Evolutionary conservation across 1,139 yeast species (phyloP).

Genomic region (Kodamaea fungicola): DNA sequence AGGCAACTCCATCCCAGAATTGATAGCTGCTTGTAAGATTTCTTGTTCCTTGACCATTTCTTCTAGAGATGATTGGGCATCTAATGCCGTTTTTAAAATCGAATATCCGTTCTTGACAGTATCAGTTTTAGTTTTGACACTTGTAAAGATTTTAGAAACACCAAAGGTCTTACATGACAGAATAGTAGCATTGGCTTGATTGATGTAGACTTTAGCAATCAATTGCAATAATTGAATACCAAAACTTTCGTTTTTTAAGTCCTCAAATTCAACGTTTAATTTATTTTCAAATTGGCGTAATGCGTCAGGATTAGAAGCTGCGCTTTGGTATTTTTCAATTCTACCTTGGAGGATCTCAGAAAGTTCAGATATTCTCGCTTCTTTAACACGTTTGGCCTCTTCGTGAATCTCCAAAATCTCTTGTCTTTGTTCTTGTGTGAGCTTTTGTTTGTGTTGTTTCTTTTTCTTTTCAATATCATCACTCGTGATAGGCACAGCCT

Average conservation of each 20-base stretch:
- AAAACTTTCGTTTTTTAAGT: constrained; percentile 46
- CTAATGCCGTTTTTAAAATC: constrained; percentile 40
- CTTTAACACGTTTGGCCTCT: constrained; percentile 54
- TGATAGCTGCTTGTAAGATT: constrained; percentile 35
- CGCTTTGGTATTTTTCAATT: constrained; percentile 35
- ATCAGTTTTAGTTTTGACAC: constrained; percentile 38
- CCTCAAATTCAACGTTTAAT: constrained; percentile 59
- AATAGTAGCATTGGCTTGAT: constrained; percentile 50
- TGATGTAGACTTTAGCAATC: constrained; percentile 62
- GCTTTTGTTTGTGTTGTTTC: constrained; percentile 30
- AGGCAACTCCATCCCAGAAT: constrained; percentile 30
- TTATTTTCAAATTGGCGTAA: constrained; percentile 36
- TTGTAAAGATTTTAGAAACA: constrained; percentile 51
- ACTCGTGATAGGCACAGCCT: constrained; percentile 6
- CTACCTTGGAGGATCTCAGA: constrained; percentile 43
- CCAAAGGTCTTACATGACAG: constrained; percentile 41
- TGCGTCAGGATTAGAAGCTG: constrained; percentile 26
- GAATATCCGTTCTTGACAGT: constrained; percentile 38
- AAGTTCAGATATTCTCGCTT: constrained; percentile 53
- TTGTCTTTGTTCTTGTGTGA: constrained; percentile 52
- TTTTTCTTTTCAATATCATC: constrained; percentile 17
- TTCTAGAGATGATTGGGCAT: constrained; percentile 39
- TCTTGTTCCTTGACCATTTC: constrained; percentile 49
- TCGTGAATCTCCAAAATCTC: constrained; percentile 50
- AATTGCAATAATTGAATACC: constrained; percentile 47